Base-by-base conservation (phyloP, 805 yeast species). In the Starmerella vitae region DNA sequence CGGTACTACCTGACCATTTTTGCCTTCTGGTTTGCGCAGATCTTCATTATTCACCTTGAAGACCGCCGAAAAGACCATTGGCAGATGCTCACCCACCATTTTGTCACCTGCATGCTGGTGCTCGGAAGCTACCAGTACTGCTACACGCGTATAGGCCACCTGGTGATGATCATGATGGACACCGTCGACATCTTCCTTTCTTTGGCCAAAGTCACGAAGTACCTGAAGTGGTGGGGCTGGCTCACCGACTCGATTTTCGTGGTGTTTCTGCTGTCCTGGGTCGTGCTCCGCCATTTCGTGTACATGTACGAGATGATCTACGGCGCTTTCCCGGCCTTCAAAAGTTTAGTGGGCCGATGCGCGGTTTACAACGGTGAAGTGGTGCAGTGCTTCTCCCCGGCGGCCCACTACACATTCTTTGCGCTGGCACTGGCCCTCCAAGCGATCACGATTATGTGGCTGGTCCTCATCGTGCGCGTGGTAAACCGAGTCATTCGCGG, bases 41-140 rank as follows among this genome's bases (percentile, higher is more conserved):
- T 82, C 19, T 67, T 80, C 48, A 81, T 79, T 22, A 64, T 86
- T 43, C 74, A 83, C 59, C 60, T 84, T 37, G 96, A 85, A 59
- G 76, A 72, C 44, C 71, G 68, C 46, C 71, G 96, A 45, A 83
- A 83, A 55, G 96, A 85, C 56, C 76, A 81, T 56, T 58, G 61
- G 49, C 94, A 85, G 60, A 85, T 85, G 96, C 73, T 84, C 53
- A 62, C 76, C 33, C 96, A 85, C 57, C 96, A 85, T 59, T 74
- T 86, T 41, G 76, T 86, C 41, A 85, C 96, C 1, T 68, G 76
- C 50, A 50, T 64, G 18, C 66, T 85, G 39, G 68, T 79, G 20
- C 56, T 68, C 10, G 88, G 91, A 2, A 78, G 91, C 1, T 85
- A 84, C 58, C 65, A 64, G 53, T 74, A 72, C 55, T 76, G 79